A percentile compares a stretch with the other conserved stretches of the same genome.
Conservation (phyloP, 1,139 yeast species). For the Kazachstania sp. region DNA sequence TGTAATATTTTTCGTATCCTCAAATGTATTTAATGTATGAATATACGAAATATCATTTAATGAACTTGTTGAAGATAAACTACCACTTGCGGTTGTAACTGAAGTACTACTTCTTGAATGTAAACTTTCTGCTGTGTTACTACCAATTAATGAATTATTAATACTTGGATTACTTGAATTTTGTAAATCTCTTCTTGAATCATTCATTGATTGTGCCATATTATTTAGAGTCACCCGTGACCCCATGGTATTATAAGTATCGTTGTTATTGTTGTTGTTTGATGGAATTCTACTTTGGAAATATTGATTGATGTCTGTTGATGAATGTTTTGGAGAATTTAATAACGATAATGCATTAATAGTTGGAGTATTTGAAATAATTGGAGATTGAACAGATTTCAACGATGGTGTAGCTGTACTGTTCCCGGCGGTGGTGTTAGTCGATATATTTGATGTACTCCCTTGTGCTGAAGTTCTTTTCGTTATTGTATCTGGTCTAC, state of each 20-base stretch:
- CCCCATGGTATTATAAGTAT: not conserved
- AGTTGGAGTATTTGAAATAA: conserved; percentile 5
- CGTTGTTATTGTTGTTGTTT: not conserved
- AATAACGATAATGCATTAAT: conserved; percentile 5
- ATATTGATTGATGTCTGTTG: conserved; percentile 5
- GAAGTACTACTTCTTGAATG: not conserved
- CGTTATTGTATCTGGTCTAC: not conserved
- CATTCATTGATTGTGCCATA: not conserved
- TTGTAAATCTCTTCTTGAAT: not conserved
- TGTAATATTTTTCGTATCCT: not conserved
- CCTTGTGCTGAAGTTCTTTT: not conserved
- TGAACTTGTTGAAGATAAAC: not conserved
- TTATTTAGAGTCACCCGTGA: not conserved
- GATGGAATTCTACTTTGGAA: conserved; percentile 5
- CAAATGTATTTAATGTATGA: not conserved
- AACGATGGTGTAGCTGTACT: not conserved
- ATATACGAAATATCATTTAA: not conserved
- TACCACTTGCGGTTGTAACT: not conserved
- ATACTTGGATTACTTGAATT: conserved; percentile 2
- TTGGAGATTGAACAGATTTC: not conserved
- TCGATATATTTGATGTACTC: not conserved
- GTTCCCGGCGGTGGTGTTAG: no score
- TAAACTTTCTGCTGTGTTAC: not conserved
- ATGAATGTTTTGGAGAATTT: conserved; percentile 5
- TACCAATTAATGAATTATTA: conserved; percentile 1